Evolutionary conservation across 2,329 filamentous ascomycete species (phyloP), one percentile per base, ranked within the genome.

Genomic region (Penicillium brevicompactum): DNA sequence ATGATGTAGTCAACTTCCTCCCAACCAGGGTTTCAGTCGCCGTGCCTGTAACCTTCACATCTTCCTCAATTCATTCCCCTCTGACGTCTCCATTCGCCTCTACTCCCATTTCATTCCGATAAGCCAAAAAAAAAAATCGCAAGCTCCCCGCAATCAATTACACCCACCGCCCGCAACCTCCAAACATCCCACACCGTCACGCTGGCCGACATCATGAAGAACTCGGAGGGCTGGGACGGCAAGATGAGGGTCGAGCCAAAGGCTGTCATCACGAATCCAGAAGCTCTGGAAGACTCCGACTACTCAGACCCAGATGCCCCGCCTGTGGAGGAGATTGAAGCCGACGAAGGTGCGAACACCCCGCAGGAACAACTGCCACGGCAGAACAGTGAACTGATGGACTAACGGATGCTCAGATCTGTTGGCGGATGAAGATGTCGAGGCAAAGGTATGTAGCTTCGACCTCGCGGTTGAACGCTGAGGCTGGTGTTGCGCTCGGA

Each of bases 201-300:
- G 40, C 32, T 55, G 49, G 37, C 38, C 14, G 45, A 49, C 21
- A 67, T 45, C 32, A 75, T 75, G 74, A 76, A 74, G 57, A 74
- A 74, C 61, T 74, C 70, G 56, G 73, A 73, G 61, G 76, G 76
- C 49, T 78, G 76, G 77, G 77, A 79, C 60, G 77, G 76, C 30
- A 79, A 79, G 61, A 60, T 78, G 55, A 66, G 76, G 41, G 76
- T 96, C 48, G 86, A 89, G 58, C 86, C 87, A 66, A 87, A 84
- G 69, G 82, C 86, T 2, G 78, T 85, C 31, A 78, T 95, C 45
- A 80, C 83, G 22, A 95, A 96, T 67, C 89, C 91, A 2, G 91
- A 94, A 68, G 90, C 89, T 9, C 75, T 96, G 49, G 89, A 89
- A 42, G 92, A 97, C 67, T 86, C 90, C 0, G 92, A 96, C 50